Percentiles rank a stretch among this genome's conserved stretches.
Evolutionary conservation across 805 yeast species (phyloP).

Genomic region (Sugiyamaella valdiviana): DNA sequence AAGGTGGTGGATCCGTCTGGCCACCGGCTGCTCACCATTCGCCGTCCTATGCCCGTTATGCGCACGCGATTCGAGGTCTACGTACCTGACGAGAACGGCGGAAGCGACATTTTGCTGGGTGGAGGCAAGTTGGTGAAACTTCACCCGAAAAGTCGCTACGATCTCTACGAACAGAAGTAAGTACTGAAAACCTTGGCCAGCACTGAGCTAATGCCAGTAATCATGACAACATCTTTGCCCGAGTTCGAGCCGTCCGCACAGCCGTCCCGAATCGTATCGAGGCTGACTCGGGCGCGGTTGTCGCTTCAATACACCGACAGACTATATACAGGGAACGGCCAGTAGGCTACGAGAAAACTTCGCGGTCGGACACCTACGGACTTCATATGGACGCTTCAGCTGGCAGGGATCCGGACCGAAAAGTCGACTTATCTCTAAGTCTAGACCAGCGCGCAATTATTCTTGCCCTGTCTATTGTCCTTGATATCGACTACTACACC

Average conservation of each 20-base stretch:
- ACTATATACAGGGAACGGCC: no score
- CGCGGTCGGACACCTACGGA: constrained; percentile 89
- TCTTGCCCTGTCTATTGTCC: constrained; percentile 80
- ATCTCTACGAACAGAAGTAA: constrained; percentile 45
- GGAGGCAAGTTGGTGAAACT: constrained; percentile 94
- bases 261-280: no score
- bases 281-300: constrained; percentile 79
- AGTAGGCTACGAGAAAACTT: no score
- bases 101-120: constrained; percentile 53
- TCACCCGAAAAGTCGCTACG: constrained; percentile 83
- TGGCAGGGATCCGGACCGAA: constrained; percentile 51
- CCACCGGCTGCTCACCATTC: constrained; percentile 41
- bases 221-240: no score
- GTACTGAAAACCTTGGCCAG: no score
- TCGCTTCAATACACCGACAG: constrained; percentile 87
- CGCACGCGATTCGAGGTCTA: constrained; percentile 78
- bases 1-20: constrained; percentile 32
- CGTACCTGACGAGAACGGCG: constrained; percentile 44
- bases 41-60: constrained; percentile 79
- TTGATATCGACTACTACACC: constrained; percentile 95
- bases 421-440: constrained; percentile 44
- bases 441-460: constrained; percentile 81
- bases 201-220: no score
- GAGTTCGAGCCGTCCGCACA: no score
- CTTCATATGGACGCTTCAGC: constrained; percentile 69